A percentile compares a stretch with the other conserved stretches of the same genome.
phyloP scores from a whole-genome alignment of 2,329 filamentous ascomycete species.

The Monosporascus cannonballus region DNA sequence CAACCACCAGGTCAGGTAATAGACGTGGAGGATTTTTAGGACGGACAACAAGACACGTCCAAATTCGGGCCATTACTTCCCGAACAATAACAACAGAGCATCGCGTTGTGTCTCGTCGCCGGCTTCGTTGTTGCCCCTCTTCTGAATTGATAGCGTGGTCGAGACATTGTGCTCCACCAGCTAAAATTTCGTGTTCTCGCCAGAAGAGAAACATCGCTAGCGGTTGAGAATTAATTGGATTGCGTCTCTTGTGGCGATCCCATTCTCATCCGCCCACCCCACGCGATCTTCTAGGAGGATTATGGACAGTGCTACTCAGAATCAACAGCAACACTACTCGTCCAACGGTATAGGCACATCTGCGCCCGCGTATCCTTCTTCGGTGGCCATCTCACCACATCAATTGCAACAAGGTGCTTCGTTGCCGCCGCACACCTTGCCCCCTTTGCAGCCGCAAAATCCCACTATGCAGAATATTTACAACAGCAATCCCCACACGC shows the following conservation, averaged over 20 bases:
- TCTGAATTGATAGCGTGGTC: neutral
- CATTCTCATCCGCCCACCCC: conserved; percentile 15
- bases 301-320: conserved; percentile 44
- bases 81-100: conserved; percentile 4
- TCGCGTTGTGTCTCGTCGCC: conserved; percentile 5
- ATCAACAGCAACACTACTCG: conserved; percentile 40
- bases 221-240: conserved; percentile 5
- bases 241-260: conserved; percentile 18
- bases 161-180: neutral
- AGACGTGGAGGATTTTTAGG: conserved; percentile 25
- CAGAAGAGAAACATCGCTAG: neutral
- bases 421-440: conserved; percentile 48
- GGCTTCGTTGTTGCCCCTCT: conserved; percentile 2
- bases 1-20: conserved; percentile 22
- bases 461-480: conserved; percentile 48
- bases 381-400: conserved; percentile 45
- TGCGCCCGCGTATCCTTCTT: conserved; percentile 45
- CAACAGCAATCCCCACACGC: conserved; percentile 55
- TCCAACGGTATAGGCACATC: conserved; percentile 52
- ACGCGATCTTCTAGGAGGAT: conserved; percentile 26
- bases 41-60: conserved; percentile 10
- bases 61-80: conserved; percentile 13
- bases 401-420: conserved; percentile 42
- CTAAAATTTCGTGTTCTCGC: neutral
- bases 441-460: conserved; percentile 44